A percentile compares a stretch with the other conserved stretches of the same genome.
Evolutionary conservation across 139 green algal species (phyloP).

Genomic region (Pedinophyceae sp.): DNA sequence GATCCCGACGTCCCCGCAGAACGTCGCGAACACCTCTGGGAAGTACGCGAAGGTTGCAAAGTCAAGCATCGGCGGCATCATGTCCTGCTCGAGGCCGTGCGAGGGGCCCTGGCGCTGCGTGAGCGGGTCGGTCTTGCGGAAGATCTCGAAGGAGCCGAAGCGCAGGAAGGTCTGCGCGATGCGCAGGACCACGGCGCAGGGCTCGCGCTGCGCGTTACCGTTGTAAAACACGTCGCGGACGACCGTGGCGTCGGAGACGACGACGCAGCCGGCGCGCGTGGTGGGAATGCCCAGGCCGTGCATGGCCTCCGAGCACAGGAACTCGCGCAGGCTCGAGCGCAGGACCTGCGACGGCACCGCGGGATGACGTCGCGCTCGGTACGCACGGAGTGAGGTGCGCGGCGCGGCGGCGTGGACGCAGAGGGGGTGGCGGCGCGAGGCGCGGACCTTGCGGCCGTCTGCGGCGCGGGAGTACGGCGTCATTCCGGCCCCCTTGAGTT

Average conservation of each 20-base stretch:
- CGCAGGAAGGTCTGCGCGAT: constrained; percentile 38
- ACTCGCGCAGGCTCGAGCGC: constrained; percentile 47
- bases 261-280: constrained; percentile 25
- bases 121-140: constrained; percentile 15
- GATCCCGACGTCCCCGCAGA: too few relatives aligned
- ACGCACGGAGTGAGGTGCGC: too few relatives aligned
- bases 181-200: constrained; percentile 24
- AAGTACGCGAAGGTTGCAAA: constrained; percentile 23
- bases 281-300: constrained; percentile 35
- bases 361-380: constrained; percentile 9
- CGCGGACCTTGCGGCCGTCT: constrained; percentile 31
- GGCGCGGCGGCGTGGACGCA: too few relatives aligned
- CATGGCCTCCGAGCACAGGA: constrained; percentile 49
- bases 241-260: constrained; percentile 15
- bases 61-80: constrained; percentile 28
- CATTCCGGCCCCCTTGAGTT: constrained; percentile 39
- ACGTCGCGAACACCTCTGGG: constrained; percentile 20
- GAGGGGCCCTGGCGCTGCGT: constrained; percentile 25
- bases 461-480: constrained; percentile 25
- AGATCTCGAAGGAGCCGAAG: constrained; percentile 47
- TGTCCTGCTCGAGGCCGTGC: constrained; percentile 11
- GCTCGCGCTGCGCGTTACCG: constrained; percentile 22
- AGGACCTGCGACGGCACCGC: constrained; percentile 14
- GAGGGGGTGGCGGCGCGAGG: too few relatives aligned
- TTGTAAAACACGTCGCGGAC: constrained; percentile 25